These are phyloP conservation scores for Xanthoconium stramineum DNA, from an alignment of 768 basidiomycete species.

Conservation along the genomic window DNA sequence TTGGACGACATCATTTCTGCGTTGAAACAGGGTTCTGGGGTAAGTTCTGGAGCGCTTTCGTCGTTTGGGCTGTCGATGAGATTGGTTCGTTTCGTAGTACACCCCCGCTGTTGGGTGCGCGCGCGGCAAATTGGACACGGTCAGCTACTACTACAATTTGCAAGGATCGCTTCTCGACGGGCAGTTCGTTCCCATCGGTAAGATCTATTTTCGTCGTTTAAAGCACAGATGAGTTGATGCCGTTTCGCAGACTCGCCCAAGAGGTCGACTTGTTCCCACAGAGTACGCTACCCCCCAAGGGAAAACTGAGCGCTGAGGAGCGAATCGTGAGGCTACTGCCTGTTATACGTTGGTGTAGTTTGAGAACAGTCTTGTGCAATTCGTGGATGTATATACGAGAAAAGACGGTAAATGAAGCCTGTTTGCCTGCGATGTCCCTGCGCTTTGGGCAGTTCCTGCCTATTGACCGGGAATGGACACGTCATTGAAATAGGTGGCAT, in stretches of 20 bases:
- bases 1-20: slow-evolving; percentile 53
- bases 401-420: too few relatives aligned
- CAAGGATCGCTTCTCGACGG: slow-evolving; percentile 66
- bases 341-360: not conserved
- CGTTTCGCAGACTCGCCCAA: slow-evolving; percentile 47
- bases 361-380: not conserved
- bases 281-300: slow-evolving; percentile 51
- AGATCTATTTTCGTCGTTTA: slow-evolving; percentile 1
- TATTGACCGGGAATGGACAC: too few relatives aligned
- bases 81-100: slow-evolving; percentile 30
- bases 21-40: slow-evolving; percentile 49
- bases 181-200: slow-evolving; percentile 57
- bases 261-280: slow-evolving; percentile 50
- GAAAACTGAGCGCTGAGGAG: slow-evolving; percentile 35
- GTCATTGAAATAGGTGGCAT: too few relatives aligned
- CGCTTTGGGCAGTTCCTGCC: not conserved
- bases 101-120: slow-evolving; percentile 51
- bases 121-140: slow-evolving; percentile 36
- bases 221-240: not conserved
- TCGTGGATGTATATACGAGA: not conserved
- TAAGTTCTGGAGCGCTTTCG: not conserved
- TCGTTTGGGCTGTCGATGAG: not conserved
- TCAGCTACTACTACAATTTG: slow-evolving; percentile 64
- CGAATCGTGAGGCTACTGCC: too few relatives aligned
- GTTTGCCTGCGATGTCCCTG: too few relatives aligned